Percentiles rank a stretch among this genome's conserved stretches.
Conservation (phyloP, 116 monocot genomes). For the Posidonia oceanica region DNA sequence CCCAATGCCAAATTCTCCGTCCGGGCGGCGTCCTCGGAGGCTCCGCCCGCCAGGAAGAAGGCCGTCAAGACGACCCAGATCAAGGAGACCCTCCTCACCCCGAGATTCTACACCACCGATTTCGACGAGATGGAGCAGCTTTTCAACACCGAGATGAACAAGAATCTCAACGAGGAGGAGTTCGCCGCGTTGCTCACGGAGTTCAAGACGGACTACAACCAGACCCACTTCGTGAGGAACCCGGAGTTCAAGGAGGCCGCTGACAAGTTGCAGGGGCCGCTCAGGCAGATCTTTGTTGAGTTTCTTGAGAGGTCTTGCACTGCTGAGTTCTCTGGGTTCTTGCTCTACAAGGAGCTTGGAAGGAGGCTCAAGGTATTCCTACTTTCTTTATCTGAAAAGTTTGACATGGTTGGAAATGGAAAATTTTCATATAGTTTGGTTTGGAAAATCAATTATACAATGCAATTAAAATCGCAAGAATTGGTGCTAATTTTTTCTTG, state of each 20-base stretch:
- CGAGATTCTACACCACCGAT: slow-evolving; percentile 96
- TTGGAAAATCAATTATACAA: no score
- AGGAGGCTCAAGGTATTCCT: slow-evolving; percentile 71
- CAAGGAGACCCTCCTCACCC: slow-evolving; percentile 74
- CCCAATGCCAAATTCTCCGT: not conserved
- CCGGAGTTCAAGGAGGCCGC: slow-evolving; percentile 84
- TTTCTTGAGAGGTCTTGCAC: slow-evolving; percentile 95
- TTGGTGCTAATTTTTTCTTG: no score
- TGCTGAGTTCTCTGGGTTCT: slow-evolving; percentile 92
- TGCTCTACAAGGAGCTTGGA: slow-evolving; percentile 97
- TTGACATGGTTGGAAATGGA: no score
- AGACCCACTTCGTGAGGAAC: slow-evolving; percentile 87
- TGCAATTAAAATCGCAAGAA: no score
- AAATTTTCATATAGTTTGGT: no score
- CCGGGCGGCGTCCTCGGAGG: slow-evolving; percentile 4
- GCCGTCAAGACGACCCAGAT: slow-evolving; percentile 32
- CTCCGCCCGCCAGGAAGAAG: slow-evolving; percentile 18
- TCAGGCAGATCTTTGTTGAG: slow-evolving; percentile 88
- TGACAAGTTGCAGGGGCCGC: slow-evolving; percentile 69
- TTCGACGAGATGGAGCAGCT: slow-evolving; percentile 97
- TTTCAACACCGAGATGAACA: slow-evolving; percentile 84
- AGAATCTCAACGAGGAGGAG: slow-evolving; percentile 73
- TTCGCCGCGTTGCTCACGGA: slow-evolving; percentile 78
- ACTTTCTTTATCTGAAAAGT: not conserved
- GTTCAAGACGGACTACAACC: slow-evolving; percentile 96